Percentiles rank a stretch among this genome's conserved stretches.
These are phyloP conservation scores for Cercospora berteroae DNA, from an alignment of 2,329 filamentous ascomycete species.

Conservation along the genomic window DNA sequence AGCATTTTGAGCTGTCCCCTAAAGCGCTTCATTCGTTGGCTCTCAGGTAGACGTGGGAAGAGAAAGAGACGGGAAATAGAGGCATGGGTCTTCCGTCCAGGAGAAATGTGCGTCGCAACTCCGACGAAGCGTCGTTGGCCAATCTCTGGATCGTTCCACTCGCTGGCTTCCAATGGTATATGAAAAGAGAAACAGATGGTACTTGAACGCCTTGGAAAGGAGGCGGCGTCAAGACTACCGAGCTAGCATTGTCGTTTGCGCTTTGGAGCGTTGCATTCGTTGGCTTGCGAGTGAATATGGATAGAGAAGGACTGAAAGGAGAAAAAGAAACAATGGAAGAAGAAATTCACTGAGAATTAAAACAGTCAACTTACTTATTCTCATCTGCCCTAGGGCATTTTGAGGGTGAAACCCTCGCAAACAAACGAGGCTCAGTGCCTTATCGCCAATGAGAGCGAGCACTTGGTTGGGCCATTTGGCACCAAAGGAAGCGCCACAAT, in stretches of 20 bases:
- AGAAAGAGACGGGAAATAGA: background rate
- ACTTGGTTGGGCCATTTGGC: background rate
- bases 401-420: too few relatives aligned
- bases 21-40: background rate
- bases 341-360: background rate
- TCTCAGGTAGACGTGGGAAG: background rate
- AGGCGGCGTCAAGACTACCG: background rate
- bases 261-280: background rate
- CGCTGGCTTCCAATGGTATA: background rate
- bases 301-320: background rate
- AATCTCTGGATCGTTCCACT: background rate
- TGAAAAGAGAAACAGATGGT: background rate
- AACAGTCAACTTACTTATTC: background rate
- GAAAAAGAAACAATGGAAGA: background rate
- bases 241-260: background rate
- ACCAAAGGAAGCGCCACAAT: background rate
- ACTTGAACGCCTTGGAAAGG: background rate
- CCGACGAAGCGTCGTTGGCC: background rate
- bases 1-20: background rate
- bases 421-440: background rate
- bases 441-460: constrained; percentile 5
- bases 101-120: background rate
- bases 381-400: background rate
- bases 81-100: background rate
- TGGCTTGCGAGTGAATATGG: background rate